Evolutionary conservation across 1,139 yeast genomes (phyloP).

Genomic region (Taphrina communis): DNA sequence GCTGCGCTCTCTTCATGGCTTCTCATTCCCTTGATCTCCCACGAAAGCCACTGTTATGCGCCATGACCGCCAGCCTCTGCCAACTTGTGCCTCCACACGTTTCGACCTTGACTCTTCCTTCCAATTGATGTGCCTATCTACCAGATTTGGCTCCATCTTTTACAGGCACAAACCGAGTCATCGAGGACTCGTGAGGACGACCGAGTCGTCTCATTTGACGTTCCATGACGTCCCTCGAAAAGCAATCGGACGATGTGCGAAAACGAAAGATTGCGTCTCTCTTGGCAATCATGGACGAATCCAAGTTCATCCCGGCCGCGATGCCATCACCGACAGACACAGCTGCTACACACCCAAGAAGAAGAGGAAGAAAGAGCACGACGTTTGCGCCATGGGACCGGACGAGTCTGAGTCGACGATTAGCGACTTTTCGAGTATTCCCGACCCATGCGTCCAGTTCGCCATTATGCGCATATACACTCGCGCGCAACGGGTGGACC

Average conservation of each 20-base stretch:
- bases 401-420: slow-evolving; percentile 1
- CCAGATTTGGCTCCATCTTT: not conserved
- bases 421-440: slow-evolving; percentile 15
- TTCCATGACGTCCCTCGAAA: slow-evolving; percentile 8
- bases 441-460: slow-evolving; percentile 10
- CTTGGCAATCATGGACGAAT: slow-evolving; percentile 4
- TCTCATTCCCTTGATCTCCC: no score
- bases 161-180: not conserved
- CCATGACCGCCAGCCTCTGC: no score
- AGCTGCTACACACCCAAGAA: no score
- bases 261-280: slow-evolving; percentile 7
- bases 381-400: slow-evolving; percentile 34
- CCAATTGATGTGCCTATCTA: not conserved
- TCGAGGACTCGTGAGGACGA: no score
- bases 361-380: not conserved
- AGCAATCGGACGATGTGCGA: not conserved
- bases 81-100: no score
- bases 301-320: slow-evolving; percentile 15
- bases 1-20: no score
- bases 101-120: no score
- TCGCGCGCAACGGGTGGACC: slow-evolving; percentile 27
- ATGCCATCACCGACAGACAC: not conserved
- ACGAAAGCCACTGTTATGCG: no score
- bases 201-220: not conserved
- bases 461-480: slow-evolving; percentile 21